Evolutionary conservation across 2,329 filamentous ascomycete genomes (phyloP).

Genomic region (Aspergillus glaucus): DNA sequence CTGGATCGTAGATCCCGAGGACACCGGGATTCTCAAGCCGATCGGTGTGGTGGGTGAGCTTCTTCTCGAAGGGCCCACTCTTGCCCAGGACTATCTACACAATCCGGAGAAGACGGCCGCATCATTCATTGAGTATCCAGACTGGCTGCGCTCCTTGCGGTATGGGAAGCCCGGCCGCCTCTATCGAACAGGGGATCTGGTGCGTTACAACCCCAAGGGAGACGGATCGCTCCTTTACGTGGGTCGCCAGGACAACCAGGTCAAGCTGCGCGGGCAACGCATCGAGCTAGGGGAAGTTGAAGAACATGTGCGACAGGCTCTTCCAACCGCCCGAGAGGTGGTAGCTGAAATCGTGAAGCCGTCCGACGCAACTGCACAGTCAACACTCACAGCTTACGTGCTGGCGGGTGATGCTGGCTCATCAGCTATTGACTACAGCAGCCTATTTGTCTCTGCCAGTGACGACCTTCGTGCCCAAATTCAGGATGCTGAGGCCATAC

Average conservation of each 20-base stretch:
- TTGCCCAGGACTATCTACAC: conserved; percentile 31
- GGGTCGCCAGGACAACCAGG: conserved; percentile 13
- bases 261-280: conserved; percentile 10
- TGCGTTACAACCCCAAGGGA: conserved; percentile 14
- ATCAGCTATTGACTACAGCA: background rate
- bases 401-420: background rate
- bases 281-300: background rate
- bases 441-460: background rate
- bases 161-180: conserved; percentile 11
- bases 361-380: background rate
- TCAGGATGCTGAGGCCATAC: background rate
- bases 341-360: background rate
- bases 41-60: conserved; percentile 21
- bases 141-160: conserved; percentile 3
- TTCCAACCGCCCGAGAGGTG: conserved; percentile 2
- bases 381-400: background rate
- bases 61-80: conserved; percentile 25
- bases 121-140: conserved; percentile 15
- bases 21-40: conserved; percentile 10
- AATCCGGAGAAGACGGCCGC: conserved; percentile 21
- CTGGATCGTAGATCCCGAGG: conserved; percentile 16
- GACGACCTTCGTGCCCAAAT: background rate
- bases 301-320: background rate
- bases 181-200: conserved; percentile 29
- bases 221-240: background rate